Conservation (phyloP, 1,284 basidiomycete species). For the Puccinia novopanici region DNA sequence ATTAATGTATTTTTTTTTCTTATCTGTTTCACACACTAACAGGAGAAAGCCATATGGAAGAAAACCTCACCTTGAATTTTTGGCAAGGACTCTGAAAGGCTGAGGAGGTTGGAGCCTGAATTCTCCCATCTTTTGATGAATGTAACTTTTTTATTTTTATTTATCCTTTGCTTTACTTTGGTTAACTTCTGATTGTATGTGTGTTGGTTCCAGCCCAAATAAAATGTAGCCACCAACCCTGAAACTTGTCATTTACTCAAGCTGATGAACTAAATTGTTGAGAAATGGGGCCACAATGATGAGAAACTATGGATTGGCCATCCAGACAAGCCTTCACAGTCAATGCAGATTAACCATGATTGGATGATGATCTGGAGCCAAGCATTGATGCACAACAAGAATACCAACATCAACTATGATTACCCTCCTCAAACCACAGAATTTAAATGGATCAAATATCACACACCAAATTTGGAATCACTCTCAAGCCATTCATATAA, state of each 20-base stretch:
- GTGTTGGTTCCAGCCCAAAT: background rate
- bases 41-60: too few relatives aligned
- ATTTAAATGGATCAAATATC: background rate
- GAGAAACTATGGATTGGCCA: background rate
- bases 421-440: background rate
- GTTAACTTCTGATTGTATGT: too few relatives aligned
- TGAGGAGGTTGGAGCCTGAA: too few relatives aligned
- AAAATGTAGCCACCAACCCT: background rate
- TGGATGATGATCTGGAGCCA: background rate
- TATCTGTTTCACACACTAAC: too few relatives aligned
- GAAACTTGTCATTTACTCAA: background rate
- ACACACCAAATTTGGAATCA: background rate
- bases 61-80: too few relatives aligned
- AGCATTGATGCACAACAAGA: background rate
- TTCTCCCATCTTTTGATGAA: too few relatives aligned
- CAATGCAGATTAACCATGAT: background rate
- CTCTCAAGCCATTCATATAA: too few relatives aligned
- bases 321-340: background rate
- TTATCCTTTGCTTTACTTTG: too few relatives aligned
- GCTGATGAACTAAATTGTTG: background rate
- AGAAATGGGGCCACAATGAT: background rate
- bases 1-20: too few relatives aligned
- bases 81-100: too few relatives aligned
- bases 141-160: too few relatives aligned
- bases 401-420: background rate